Evolutionary conservation across 2,329 filamentous ascomycete genomes (phyloP).

Genomic region (Dryadomyces sulphureus): DNA sequence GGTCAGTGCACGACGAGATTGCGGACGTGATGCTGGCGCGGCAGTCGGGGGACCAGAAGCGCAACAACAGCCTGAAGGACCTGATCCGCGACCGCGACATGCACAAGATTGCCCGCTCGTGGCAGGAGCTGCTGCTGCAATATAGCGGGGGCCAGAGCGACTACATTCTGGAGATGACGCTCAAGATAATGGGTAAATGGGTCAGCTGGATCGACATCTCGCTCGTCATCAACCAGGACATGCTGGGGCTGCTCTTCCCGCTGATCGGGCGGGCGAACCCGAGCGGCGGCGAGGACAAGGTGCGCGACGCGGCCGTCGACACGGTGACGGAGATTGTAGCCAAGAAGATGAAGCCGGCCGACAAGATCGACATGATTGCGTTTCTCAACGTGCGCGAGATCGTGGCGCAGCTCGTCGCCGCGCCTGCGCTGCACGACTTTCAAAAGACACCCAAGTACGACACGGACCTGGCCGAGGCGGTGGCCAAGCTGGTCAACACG

Average conservation of each 20-base stretch:
- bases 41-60: constrained; percentile 63
- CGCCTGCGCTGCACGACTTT: constrained; percentile 64
- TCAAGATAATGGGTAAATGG: constrained; percentile 91
- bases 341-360: constrained; percentile 91
- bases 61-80: constrained; percentile 84
- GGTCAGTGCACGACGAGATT: constrained; percentile 92
- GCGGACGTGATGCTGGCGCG: constrained; percentile 79
- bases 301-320: constrained; percentile 82
- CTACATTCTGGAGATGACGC: constrained; percentile 66
- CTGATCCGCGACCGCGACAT: constrained; percentile 76
- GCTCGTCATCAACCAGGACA: constrained; percentile 76
- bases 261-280: constrained; percentile 63
- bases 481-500: constrained; percentile 90
- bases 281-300: constrained; percentile 54
- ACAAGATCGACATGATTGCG: constrained; percentile 87
- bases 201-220: constrained; percentile 98
- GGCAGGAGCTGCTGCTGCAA: constrained; percentile 76
- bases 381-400: constrained; percentile 82
- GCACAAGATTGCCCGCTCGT: constrained; percentile 72
- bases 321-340: constrained; percentile 90
- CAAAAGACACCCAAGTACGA: constrained; percentile 79
- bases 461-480: constrained; percentile 84
- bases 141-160: constrained; percentile 62
- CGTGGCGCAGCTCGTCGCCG: constrained; percentile 71
- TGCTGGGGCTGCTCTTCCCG: constrained; percentile 73